Conservation (phyloP, 345 rosid species). For the Populus alba region DNA sequence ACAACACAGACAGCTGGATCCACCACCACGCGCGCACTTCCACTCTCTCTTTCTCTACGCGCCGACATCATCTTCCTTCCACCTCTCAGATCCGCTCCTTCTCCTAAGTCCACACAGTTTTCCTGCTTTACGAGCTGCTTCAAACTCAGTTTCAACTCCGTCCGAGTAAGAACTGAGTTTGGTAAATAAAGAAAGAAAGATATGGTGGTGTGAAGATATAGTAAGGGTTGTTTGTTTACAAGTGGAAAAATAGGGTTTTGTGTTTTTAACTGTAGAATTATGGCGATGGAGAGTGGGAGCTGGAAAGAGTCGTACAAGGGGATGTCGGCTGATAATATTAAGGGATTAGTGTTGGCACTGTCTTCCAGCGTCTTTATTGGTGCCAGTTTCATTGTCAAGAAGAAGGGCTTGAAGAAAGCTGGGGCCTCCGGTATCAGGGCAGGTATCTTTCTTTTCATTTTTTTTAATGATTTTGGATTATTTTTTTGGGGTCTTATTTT, state of each 20-base stretch:
- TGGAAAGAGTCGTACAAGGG: slow-evolving; percentile 23
- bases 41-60: slow-evolving; percentile 1
- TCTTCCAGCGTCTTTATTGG: slow-evolving; percentile 31
- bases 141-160: neutral
- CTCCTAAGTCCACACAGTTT: neutral
- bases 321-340: slow-evolving; percentile 28
- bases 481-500: too few species aligned
- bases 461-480: too few species aligned
- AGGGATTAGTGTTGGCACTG: slow-evolving; percentile 27
- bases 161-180: neutral
- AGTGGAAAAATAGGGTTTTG: neutral
- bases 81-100: slow-evolving; percentile 9
- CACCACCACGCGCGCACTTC: neutral
- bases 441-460: slow-evolving; percentile 1
- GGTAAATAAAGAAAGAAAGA: neutral
- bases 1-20: neutral
- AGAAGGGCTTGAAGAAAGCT: slow-evolving; percentile 31
- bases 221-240: neutral
- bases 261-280: neutral
- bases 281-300: slow-evolving; percentile 7
- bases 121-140: neutral
- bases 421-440: slow-evolving; percentile 29
- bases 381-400: slow-evolving; percentile 33
- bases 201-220: neutral
- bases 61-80: neutral